Base-by-base conservation (phyloP, 2,329 filamentous ascomycete species). In the Huntiella bhutanensis region DNA sequence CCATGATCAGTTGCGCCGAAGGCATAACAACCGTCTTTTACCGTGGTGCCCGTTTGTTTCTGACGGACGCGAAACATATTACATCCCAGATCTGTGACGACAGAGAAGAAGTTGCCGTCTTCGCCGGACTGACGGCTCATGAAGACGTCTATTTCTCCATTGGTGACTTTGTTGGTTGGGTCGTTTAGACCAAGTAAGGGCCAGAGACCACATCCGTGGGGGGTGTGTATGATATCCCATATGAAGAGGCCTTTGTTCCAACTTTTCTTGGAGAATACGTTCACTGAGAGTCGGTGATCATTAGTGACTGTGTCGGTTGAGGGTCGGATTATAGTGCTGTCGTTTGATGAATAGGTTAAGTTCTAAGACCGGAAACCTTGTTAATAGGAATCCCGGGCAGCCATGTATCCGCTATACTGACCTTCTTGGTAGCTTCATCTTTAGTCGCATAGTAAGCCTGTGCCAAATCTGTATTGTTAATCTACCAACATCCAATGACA, bases 171-270 rank as follows among this genome's bases (percentile, higher is more conserved):
- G 60, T 76, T 68, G 53, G 56, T 59, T 1, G 65, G 61, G 56
- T 82, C 77, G 0, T 67, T 65, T 5, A 82, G 63, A 78, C 78
- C 82, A 8, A 82, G 65, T 0, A 78, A 69, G 2, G 75, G 73
- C 77, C 73, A 81, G 16, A 69, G 74, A 3, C 67, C 74, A 54
- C 76, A 80, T 37, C 74, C 76, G 53, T 66, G 71, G 0, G 76
- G 77, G 0, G 71, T 71, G 59, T 80, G 76, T 50, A 69, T 65
- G 52, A 80, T 64, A 55, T 80, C 75, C 54, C 80, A 80, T 54
- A 80, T 62, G 60, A 80, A 80, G n/a, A 80, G 68, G 0, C 76
- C 77, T n/a, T 56, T 60, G 54, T 74, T 59, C 58, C 78, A 80
- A 39, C 69, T 69, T 39, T 58, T 63, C 55, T 72, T 76, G 33